Conservation (phyloP, 2,329 filamentous ascomycete species). For the Arthrobotrys sphaeroides region DNA sequence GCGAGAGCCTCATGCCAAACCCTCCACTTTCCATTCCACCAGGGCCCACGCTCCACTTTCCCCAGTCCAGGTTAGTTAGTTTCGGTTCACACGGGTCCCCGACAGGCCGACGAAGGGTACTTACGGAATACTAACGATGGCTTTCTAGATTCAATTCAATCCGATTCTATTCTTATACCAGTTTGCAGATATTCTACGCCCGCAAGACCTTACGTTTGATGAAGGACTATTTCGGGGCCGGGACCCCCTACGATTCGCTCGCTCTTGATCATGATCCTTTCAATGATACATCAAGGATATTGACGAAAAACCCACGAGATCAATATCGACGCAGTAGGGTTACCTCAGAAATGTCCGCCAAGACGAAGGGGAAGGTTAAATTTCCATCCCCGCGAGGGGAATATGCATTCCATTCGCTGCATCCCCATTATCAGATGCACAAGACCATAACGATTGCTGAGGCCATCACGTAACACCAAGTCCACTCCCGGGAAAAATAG, state of each 20-base stretch:
- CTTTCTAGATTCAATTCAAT: neutral
- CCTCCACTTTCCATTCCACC: neutral
- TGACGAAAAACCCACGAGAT: neutral
- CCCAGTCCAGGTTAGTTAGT: no score
- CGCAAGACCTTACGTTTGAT: neutral
- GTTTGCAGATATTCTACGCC: no score
- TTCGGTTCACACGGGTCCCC: no score
- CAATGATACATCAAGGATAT: neutral
- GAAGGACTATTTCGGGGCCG: neutral
- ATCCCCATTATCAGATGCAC: conserved; percentile 13
- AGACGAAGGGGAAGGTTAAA: neutral
- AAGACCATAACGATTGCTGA: neutral
- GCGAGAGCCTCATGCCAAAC: conserved; percentile 7
- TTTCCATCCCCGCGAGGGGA: neutral
- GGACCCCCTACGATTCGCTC: neutral
- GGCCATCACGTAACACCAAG: conserved; percentile 16
- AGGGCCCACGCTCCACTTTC: neutral
- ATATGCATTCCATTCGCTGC: neutral
- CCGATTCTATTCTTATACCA: neutral
- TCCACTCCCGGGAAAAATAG: conserved; percentile 12
- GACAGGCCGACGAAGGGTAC: no score
- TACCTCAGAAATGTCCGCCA: neutral
- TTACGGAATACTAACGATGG: no score
- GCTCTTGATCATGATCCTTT: neutral
- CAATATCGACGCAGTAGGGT: conserved; percentile 2